These are phyloP conservation scores for Scheffersomyces amazonensis DNA, from an alignment of 805 yeast genomes.

Conservation along the genomic window DNA sequence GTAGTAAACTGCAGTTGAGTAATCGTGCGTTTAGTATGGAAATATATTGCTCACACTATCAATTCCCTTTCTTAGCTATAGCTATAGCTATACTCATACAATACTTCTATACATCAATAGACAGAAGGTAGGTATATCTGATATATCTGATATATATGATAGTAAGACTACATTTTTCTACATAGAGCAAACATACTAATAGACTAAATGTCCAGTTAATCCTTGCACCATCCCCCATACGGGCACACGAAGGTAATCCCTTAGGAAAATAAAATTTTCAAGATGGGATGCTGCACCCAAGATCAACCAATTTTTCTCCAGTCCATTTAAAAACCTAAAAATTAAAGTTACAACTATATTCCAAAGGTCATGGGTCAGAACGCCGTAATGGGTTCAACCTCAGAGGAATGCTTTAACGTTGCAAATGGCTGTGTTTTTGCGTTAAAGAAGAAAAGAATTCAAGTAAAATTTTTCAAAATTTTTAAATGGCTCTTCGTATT, in stretches of 20 bases:
- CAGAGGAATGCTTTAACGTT: conserved; percentile 62
- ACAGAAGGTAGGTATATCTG: no score
- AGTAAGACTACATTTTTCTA: no score
- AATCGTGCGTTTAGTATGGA: no score
- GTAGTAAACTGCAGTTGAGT: no score
- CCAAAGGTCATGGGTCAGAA: conserved; percentile 70
- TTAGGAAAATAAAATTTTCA: conserved; percentile 46
- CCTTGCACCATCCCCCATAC: conserved; percentile 70
- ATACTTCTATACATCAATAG: no score
- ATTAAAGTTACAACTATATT: conserved; percentile 49
- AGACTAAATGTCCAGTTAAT: conserved; percentile 47
- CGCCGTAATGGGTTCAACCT: conserved; percentile 67
- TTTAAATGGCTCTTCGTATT: neutral
- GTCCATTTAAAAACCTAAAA: conserved; percentile 43
- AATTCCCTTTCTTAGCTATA: no score
- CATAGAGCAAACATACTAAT: neutral
- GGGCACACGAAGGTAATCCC: conserved; percentile 76
- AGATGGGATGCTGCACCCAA: conserved; percentile 74
- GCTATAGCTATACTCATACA: no score
- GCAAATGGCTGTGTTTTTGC: conserved; percentile 67
- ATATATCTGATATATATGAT: no score
- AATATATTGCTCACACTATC: no score
- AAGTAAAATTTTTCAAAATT: conserved; percentile 4
- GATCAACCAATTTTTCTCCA: conserved; percentile 62
- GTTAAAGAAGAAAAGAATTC: conserved; percentile 32